Conservation (phyloP, 176 grass and related monocot species). For the Rhipidocladum racemiflorum region DNA sequence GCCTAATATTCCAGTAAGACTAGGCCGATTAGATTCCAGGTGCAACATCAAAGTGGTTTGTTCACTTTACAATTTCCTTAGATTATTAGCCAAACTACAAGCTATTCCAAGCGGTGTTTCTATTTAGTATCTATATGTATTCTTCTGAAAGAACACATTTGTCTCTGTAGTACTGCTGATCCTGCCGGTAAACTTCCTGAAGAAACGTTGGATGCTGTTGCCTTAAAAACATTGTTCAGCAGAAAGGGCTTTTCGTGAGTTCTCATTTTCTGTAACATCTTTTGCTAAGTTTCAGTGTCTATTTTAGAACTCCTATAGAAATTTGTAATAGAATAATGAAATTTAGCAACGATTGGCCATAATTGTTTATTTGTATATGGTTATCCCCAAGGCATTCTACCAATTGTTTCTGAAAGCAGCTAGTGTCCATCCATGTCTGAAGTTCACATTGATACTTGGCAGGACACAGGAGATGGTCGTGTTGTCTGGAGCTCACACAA, state of each 20-base stretch:
- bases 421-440: not conserved
- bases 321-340: not conserved
- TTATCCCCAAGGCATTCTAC: not conserved
- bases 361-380: not conserved
- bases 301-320: not conserved
- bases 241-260: constrained; percentile 89
- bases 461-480: constrained; percentile 69
- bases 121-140: not conserved
- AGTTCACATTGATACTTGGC: constrained; percentile 13
- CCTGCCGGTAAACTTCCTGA: constrained; percentile 77
- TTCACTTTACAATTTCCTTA: constrained; percentile 8
- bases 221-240: constrained; percentile 62
- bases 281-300: not conserved
- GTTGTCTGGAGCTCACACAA: constrained; percentile 89
- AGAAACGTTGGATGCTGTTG: constrained; percentile 75
- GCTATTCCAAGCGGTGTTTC: not conserved
- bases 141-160: constrained; percentile 32
- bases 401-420: not conserved
- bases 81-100: not conserved
- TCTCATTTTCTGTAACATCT: constrained; percentile 27
- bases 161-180: constrained; percentile 59
- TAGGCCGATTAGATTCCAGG: constrained; percentile 92
- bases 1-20: constrained; percentile 64
- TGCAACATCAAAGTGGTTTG: constrained; percentile 32
- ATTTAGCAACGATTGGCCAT: not conserved